phyloP scores from a whole-genome alignment of 2,329 filamentous ascomycete species.

The Byssochlamys sp. region DNA sequence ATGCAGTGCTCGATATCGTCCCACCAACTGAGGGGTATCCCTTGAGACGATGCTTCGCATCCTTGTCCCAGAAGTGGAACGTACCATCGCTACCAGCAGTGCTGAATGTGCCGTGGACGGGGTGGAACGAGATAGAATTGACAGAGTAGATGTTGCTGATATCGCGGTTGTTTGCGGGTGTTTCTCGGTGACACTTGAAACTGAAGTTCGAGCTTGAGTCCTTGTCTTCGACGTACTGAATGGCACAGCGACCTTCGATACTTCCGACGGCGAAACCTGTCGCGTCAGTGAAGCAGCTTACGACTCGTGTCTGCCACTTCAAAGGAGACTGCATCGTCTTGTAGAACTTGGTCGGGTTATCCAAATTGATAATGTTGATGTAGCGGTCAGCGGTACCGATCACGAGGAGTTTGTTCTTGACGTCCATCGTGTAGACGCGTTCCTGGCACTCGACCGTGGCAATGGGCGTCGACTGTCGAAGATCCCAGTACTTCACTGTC shows the following conservation, averaged over 20 bases:
- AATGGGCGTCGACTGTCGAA: conserved; percentile 40
- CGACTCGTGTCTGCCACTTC: conserved; percentile 94
- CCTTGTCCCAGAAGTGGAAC: conserved; percentile 71
- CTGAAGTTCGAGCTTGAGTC: conserved; percentile 88
- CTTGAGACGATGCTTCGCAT: conserved; percentile 78
- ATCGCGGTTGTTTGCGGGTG: conserved; percentile 53
- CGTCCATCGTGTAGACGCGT: conserved; percentile 75
- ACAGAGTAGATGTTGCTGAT: conserved; percentile 85
- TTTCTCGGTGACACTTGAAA: conserved; percentile 95
- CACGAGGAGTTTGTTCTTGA: conserved; percentile 77
- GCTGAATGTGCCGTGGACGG: conserved; percentile 92
- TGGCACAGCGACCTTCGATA: conserved; percentile 93
- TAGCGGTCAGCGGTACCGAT: conserved; percentile 89
- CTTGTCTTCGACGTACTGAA: conserved; percentile 97
- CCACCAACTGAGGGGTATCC: conserved; percentile 78
- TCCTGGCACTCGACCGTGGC: conserved; percentile 41
- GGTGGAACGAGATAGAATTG: conserved; percentile 97
- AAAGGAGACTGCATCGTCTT: conserved; percentile 92
- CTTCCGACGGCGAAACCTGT: conserved; percentile 89
- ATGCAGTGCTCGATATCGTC: conserved; percentile 82
- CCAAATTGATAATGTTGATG: conserved; percentile 88
- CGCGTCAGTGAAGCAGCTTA: conserved; percentile 88
- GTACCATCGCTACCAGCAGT: conserved; percentile 92
- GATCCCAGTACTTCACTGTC: conserved; percentile 50
- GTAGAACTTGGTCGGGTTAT: conserved; percentile 81